phyloP scores from a whole-genome alignment of 2,329 filamentous ascomycete genomes.

The Biscogniauxia sp. region DNA sequence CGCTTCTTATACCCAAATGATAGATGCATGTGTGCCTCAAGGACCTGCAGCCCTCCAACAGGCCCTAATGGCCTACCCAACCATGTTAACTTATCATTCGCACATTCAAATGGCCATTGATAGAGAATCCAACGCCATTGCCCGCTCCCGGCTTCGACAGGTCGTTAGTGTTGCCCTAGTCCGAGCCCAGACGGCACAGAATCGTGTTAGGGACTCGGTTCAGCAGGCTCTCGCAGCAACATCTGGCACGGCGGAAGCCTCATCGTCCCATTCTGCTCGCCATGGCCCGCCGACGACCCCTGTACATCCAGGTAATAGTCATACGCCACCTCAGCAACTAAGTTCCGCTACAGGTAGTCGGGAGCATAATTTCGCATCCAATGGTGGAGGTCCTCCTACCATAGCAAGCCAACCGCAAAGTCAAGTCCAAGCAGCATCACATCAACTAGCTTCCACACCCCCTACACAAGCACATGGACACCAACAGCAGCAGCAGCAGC shows the following conservation, averaged over 20 bases:
- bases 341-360: slow-evolving; percentile 3
- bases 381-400: slow-evolving; percentile 20
- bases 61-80: slow-evolving; percentile 46
- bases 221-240: slow-evolving; percentile 23
- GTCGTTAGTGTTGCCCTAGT: slow-evolving; percentile 47
- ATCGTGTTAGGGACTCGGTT: slow-evolving; percentile 27
- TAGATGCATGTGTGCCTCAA: slow-evolving; percentile 52
- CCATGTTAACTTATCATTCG: slow-evolving; percentile 46
- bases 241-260: slow-evolving; percentile 11
- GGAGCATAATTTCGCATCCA: slow-evolving; percentile 6
- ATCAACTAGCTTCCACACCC: slow-evolving; percentile 33
- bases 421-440: slow-evolving; percentile 19
- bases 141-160: slow-evolving; percentile 48
- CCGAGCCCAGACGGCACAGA: slow-evolving; percentile 45
- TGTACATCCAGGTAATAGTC: background rate
- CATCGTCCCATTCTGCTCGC: slow-evolving; percentile 11
- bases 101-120: slow-evolving; percentile 53
- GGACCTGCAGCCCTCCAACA: slow-evolving; percentile 48
- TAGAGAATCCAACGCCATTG: slow-evolving; percentile 46
- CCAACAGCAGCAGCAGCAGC: slow-evolving; percentile 4
- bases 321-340: slow-evolving; percentile 7
- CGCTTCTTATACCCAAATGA: slow-evolving; percentile 47
- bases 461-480: background rate
- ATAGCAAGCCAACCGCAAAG: slow-evolving; percentile 14
- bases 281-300: slow-evolving; percentile 4